phyloP scores from a whole-genome alignment of 2,329 filamentous ascomycete genomes.

The Penicillium sp. region DNA sequence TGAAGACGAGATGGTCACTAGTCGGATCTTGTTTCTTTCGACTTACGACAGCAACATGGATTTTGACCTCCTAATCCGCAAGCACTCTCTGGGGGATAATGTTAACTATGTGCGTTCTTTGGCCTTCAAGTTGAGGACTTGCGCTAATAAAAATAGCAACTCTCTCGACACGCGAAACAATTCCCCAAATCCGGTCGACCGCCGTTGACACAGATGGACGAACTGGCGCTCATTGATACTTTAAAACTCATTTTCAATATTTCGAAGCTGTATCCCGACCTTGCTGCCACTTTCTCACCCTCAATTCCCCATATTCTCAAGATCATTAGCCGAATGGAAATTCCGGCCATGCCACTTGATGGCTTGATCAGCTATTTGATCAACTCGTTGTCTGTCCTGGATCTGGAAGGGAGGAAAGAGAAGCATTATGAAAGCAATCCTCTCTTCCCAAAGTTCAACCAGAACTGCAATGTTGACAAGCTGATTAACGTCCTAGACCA shows the following conservation, averaged over 20 bases:
- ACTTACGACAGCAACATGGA: conserved; percentile 76
- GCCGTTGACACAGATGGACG: conserved; percentile 58
- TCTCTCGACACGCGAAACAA: conserved; percentile 68
- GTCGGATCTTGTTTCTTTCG: conserved; percentile 77
- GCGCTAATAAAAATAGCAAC: conserved; percentile 53
- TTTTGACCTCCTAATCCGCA: conserved; percentile 65
- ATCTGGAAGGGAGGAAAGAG: conserved; percentile 62
- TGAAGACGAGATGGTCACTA: conserved; percentile 84
- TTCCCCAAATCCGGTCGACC: conserved; percentile 50
- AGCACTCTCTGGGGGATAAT: conserved; percentile 68
- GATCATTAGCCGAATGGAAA: conserved; percentile 66
- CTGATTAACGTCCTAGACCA: conserved; percentile 72
- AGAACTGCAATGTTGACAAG: conserved; percentile 63
- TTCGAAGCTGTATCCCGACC: conserved; percentile 70
- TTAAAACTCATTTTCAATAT: conserved; percentile 90
- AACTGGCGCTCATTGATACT: conserved; percentile 80
- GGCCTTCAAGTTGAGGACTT: too few relatives aligned
- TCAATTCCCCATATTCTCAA: conserved; percentile 71
- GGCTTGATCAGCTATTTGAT: conserved; percentile 71
- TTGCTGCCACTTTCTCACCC: conserved; percentile 64
- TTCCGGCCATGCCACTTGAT: conserved; percentile 69
- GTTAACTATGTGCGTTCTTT: conserved; percentile 58
- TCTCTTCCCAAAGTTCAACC: conserved; percentile 68
- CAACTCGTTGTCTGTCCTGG: conserved; percentile 80
- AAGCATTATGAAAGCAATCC: conserved; percentile 51